These are phyloP conservation scores for Hygrocybe coccinea DNA, from an alignment of 768 basidiomycete genomes.

Conservation along the genomic window DNA sequence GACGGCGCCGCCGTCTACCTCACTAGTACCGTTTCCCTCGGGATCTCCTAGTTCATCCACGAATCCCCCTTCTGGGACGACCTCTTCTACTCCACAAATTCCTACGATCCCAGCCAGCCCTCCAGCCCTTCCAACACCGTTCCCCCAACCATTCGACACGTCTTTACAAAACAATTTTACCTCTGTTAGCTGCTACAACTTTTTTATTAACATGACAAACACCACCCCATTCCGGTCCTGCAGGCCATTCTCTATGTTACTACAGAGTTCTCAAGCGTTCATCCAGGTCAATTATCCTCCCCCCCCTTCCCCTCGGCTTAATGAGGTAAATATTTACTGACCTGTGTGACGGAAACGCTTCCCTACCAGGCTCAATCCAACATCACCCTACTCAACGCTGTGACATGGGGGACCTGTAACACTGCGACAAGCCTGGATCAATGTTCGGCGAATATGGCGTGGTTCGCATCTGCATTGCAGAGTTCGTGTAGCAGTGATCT, in stretches of 20 bases:
- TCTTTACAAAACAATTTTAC: slow-evolving; percentile 63
- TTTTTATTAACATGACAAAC: slow-evolving; percentile 73
- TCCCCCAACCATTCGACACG: slow-evolving; percentile 71
- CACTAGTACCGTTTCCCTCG: no score
- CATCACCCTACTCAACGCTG: slow-evolving; percentile 54
- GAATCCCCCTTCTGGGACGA: slow-evolving; percentile 13
- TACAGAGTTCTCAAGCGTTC: slow-evolving; percentile 51
- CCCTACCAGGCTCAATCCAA: slow-evolving; percentile 55
- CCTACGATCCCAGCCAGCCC: slow-evolving; percentile 49
- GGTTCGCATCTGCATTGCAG: slow-evolving; percentile 50
- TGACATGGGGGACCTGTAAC: slow-evolving; percentile 80
- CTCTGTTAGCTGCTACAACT: slow-evolving; percentile 56
- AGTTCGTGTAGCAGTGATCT: slow-evolving; percentile 56
- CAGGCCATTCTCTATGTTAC: slow-evolving; percentile 67
- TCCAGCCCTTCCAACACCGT: slow-evolving; percentile 63
- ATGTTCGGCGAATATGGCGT: slow-evolving; percentile 64
- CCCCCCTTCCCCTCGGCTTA: background rate
- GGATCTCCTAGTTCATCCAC: background rate
- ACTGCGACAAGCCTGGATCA: slow-evolving; percentile 43
- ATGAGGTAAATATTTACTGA: background rate
- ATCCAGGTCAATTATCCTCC: slow-evolving; percentile 41
- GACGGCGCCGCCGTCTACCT: background rate
- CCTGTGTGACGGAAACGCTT: slow-evolving; percentile 9
- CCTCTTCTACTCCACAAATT: slow-evolving; percentile 26
- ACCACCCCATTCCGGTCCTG: slow-evolving; percentile 60